Base-by-base conservation (phyloP, 148 eudicot species). In the Rhododendron ferrugineum region DNA sequence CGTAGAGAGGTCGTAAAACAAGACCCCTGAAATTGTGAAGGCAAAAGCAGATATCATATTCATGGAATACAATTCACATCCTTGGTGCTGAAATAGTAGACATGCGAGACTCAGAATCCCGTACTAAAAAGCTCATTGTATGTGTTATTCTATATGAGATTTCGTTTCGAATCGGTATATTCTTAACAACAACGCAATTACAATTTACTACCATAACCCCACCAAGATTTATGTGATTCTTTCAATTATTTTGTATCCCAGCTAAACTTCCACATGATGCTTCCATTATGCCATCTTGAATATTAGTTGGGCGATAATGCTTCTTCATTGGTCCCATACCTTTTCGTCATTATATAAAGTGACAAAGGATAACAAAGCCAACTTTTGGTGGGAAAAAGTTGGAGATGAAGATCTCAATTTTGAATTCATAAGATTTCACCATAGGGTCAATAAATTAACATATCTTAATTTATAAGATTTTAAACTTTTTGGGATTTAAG, bases 221-320 rank as follows among this genome's bases (percentile, higher is more conserved):
- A 74, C 80, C 30, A n/a, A 84, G 86, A 84, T 76, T 84, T 76
- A 26, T 75, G 72, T 18, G 56, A 75, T 76, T 26, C 32, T 37
- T 50, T 75, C 72, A 18, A 83, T 83, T 44, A 72, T 64, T 2
- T 49, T 83, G n/a, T 26, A 16, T 22, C 79, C 79, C 68, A n/a
- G 34, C 18, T 54, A 16, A 36, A 15, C 16, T 18, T 73, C 76
- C 85, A 52, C 70, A 70, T 84, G 49, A 73, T 34, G 85, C 14
- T 56, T 78, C 52, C 78, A 78, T 85, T 56, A 78, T 78, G 75
- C 32, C 22, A 84, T 54, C 79, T 79, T 79, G 60, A 52, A 32
- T n/a, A 22, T 84, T 84, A 52, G 44, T 74, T 84, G 36, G 34
- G 73, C 52, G 23, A 54, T 54, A 22, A 58, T 52, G 52, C 20